These are phyloP conservation scores for Guyanaporus albipodus DNA, from an alignment of 768 basidiomycete species.

Conservation along the genomic window DNA sequence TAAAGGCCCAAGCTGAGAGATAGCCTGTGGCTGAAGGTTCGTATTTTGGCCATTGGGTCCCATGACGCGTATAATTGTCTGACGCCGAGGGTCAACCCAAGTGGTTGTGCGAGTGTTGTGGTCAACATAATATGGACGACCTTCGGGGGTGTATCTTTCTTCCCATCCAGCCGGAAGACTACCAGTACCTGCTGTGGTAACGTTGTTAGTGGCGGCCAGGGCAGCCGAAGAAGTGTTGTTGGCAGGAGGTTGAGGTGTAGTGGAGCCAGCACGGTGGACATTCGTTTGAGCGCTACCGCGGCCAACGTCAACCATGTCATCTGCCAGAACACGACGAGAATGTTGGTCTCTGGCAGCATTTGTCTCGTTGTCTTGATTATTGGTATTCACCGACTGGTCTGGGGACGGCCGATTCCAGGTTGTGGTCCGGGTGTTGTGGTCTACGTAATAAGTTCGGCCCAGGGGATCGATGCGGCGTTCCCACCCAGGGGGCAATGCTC, in stretches of 20 bases:
- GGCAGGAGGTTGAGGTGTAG: constrained; percentile 27
- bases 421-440: constrained; percentile 95
- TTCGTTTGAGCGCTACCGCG: constrained; percentile 41
- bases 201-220: constrained; percentile 46
- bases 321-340: constrained; percentile 76
- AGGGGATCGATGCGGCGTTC: constrained; percentile 96
- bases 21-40: constrained; percentile 88
- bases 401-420: constrained; percentile 94
- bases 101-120: constrained; percentile 99
- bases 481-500: constrained; percentile 89
- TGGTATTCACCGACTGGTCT: constrained; percentile 69
- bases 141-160: constrained; percentile 97
- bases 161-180: constrained; percentile 97
- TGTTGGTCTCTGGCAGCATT: constrained; percentile 86
- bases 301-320: constrained; percentile 77
- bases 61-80: constrained; percentile 95
- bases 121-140: constrained; percentile 97
- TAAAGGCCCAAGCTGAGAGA: constrained; percentile 93
- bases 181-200: constrained; percentile 75
- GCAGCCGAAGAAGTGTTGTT: constrained; percentile 40
- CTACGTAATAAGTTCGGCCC: constrained; percentile 95
- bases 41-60: constrained; percentile 88
- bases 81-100: constrained; percentile 99
- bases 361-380: constrained; percentile 69
- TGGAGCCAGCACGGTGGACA: constrained; percentile 38